These are phyloP conservation scores for Phytophthora hibernalis DNA, from an alignment of 352 stramenopile species.

Conservation along the genomic window DNA sequence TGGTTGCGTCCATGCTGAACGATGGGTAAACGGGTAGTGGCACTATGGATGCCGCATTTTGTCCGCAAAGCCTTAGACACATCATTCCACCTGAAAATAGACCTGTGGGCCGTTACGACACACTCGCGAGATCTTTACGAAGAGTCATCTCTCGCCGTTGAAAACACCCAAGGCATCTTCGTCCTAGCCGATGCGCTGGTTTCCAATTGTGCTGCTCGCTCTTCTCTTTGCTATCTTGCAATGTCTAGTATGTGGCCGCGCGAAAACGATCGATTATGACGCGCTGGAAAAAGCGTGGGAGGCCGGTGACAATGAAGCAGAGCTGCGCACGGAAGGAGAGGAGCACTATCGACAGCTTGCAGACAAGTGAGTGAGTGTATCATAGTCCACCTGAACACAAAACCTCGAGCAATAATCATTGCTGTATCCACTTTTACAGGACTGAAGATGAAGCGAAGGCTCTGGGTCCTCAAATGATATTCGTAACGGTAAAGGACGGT, in stretches of 20 bases:
- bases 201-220: neutral
- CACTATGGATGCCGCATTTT: constrained; percentile 3
- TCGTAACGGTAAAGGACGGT: constrained; percentile 58
- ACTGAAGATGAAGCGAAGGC: constrained; percentile 50
- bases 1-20: constrained; percentile 1
- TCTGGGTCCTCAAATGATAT: constrained; percentile 82
- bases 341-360: constrained; percentile 59
- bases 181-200: neutral
- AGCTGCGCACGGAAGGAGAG: constrained; percentile 56
- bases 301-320: constrained; percentile 48
- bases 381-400: neutral
- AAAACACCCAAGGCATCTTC: neutral
- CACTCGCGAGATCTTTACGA: constrained; percentile 22
- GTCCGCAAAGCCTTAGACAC: neutral
- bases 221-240: constrained; percentile 13
- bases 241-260: neutral
- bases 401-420: constrained; percentile 6
- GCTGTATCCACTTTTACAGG: constrained; percentile 19
- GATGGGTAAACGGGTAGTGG: constrained; percentile 13
- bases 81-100: constrained; percentile 20
- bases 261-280: constrained; percentile 64
- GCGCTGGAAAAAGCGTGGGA: constrained; percentile 76
- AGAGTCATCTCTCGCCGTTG: constrained; percentile 8
- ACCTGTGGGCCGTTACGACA: constrained; percentile 7
- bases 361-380: constrained; percentile 44